These are phyloP conservation scores for Pseudofabraea citricarpa DNA, from an alignment of 2,329 filamentous ascomycete genomes.

Conservation along the genomic window DNA sequence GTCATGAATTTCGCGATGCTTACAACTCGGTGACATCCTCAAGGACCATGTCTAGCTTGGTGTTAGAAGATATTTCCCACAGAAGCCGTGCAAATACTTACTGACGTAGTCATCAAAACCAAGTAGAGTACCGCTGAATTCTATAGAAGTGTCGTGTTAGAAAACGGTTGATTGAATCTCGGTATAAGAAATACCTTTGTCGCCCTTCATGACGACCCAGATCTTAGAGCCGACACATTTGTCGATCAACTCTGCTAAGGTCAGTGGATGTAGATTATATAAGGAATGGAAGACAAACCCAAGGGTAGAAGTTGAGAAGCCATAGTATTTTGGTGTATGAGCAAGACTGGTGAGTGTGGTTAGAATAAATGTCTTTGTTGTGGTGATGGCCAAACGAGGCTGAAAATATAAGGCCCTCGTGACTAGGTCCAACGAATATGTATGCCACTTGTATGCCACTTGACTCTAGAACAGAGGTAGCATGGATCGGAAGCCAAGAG, in stretches of 20 bases:
- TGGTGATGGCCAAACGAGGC: neutral
- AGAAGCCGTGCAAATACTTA: conserved; percentile 50
- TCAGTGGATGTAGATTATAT: conserved; percentile 15
- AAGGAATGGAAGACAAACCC: conserved; percentile 12
- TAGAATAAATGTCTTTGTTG: neutral
- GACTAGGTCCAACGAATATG: too few relatives aligned
- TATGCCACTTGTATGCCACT: too few relatives aligned
- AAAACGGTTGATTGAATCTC: too few relatives aligned
- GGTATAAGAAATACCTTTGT: conserved; percentile 80
- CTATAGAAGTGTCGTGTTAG: too few relatives aligned
- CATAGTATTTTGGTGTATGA: conserved; percentile 15
- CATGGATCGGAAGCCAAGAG: too few relatives aligned
- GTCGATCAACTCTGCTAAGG: conserved; percentile 80
- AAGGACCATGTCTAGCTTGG: conserved; percentile 81
- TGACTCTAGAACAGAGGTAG: too few relatives aligned
- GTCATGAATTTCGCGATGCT: conserved; percentile 26
- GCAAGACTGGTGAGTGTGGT: neutral
- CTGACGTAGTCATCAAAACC: conserved; percentile 99
- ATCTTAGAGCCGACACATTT: conserved; percentile 97
- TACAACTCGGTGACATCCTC: conserved; percentile 98
- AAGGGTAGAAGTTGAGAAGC: conserved; percentile 27
- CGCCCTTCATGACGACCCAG: conserved; percentile 99
- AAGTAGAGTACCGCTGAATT: conserved; percentile 90
- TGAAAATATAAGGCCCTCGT: neutral
- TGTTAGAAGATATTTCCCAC: conserved; percentile 7